phyloP scores from a whole-genome alignment of 2,329 filamentous ascomycete species.

The Pseudonectria foliicola region DNA sequence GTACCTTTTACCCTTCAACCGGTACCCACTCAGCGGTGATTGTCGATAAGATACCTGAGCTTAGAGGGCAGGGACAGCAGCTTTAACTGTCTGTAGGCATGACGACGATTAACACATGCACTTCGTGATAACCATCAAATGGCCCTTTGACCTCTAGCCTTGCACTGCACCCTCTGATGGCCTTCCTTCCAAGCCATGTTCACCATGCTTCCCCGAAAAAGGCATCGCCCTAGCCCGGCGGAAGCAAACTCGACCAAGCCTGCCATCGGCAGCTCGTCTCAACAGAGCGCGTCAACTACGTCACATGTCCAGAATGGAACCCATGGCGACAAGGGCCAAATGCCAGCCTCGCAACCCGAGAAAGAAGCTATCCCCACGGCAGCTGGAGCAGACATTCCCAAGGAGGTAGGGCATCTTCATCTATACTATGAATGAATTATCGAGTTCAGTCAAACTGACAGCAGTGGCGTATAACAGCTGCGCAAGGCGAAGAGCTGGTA shows the following conservation, averaged over 20 bases:
- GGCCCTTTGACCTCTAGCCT: not conserved
- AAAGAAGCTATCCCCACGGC: conserved; percentile 6
- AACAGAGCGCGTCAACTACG: conserved; percentile 15
- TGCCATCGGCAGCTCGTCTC: conserved; percentile 9
- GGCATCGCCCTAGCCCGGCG: conserved; percentile 24
- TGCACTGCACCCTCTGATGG: conserved; percentile 8
- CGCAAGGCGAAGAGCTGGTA: conserved; percentile 55
- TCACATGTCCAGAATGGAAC: conserved; percentile 18
- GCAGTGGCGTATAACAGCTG: conserved; percentile 27
- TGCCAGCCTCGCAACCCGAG: conserved; percentile 10
- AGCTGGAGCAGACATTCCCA: conserved; percentile 5
- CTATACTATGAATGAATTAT: not conserved
- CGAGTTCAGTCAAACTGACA: not conserved
- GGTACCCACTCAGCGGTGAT: too few species aligned
- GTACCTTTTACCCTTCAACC: too few species aligned
- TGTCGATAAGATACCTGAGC: too few species aligned
- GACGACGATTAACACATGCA: too few species aligned
- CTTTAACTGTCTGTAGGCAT: too few species aligned
- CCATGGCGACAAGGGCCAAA: conserved; percentile 6
- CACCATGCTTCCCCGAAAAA: conserved; percentile 28
- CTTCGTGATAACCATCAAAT: too few species aligned
- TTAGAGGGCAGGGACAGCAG: too few species aligned
- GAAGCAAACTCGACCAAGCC: conserved; percentile 11
- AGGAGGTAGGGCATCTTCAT: conserved; percentile 9
- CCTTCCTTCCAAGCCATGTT: conserved; percentile 1